These are phyloP conservation scores for Tetrahymena thermophila DNA, from an alignment of 73 alveolate species.

Conservation along the genomic window DNA sequence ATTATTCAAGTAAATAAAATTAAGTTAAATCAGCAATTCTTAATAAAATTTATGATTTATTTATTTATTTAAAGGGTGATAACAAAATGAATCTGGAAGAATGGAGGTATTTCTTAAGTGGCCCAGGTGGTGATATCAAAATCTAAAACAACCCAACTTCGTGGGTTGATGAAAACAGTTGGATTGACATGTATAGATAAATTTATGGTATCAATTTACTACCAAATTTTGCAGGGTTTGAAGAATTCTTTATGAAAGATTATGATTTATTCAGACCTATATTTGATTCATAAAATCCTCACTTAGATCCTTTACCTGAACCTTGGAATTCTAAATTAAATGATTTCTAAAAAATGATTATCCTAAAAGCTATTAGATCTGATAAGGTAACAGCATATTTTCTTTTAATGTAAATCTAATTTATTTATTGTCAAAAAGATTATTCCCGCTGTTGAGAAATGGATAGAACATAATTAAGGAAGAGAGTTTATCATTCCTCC, in stretches of 20 bases:
- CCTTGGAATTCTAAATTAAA: slow-evolving; percentile 85
- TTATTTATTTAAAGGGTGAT: slow-evolving; percentile 19
- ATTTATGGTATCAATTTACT: slow-evolving; percentile 70
- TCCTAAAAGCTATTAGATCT: slow-evolving; percentile 83
- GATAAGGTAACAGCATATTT: slow-evolving; percentile 54
- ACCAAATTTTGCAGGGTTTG: slow-evolving; percentile 77
- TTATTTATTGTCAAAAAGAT: slow-evolving; percentile 71
- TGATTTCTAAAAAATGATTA: slow-evolving; percentile 75
- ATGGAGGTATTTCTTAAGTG: slow-evolving; percentile 91
- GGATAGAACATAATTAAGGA: slow-evolving; percentile 86
- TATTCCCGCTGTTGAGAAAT: slow-evolving; percentile 64
- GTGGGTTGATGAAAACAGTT: slow-evolving; percentile 91
- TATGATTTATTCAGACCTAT: slow-evolving; percentile 63
- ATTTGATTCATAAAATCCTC: slow-evolving; percentile 84
- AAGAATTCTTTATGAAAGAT: slow-evolving; percentile 70
- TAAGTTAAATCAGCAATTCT: background rate
- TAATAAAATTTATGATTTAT: slow-evolving; percentile 8
- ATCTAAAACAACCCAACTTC: slow-evolving; percentile 87
- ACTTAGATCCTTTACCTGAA: slow-evolving; percentile 82
- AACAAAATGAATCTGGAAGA: slow-evolving; percentile 60
- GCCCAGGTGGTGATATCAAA: slow-evolving; percentile 87
- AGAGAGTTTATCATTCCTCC: slow-evolving; percentile 96
- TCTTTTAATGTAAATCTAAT: background rate
- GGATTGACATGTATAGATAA: slow-evolving; percentile 90
- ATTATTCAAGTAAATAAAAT: slow-evolving; percentile 38